Percentiles rank a stretch among this genome's conserved stretches.
These are phyloP conservation scores for Trifolium dubium DNA, from an alignment of 306 rosid species.

Conservation along the genomic window DNA sequence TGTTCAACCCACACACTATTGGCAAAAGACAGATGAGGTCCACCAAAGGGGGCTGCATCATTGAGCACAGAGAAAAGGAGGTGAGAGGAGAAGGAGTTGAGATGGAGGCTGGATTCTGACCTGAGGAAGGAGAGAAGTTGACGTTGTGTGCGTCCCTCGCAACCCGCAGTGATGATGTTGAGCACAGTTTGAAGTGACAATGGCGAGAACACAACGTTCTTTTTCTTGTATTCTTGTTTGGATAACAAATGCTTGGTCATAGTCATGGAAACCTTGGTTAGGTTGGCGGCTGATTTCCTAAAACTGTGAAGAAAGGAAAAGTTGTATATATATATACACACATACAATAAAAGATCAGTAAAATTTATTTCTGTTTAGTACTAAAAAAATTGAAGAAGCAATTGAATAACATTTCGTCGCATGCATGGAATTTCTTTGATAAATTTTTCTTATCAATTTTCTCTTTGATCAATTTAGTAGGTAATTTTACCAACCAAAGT, in stretches of 20 bases:
- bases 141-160: neutral
- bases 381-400: too few relatives aligned
- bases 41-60: conserved; percentile 66
- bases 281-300: conserved; percentile 45
- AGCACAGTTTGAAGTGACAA: conserved; percentile 70
- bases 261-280: neutral
- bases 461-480: too few relatives aligned
- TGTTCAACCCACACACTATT: conserved; percentile 71
- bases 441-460: too few relatives aligned
- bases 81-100: conserved; percentile 52
- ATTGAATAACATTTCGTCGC: too few relatives aligned
- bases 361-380: too few relatives aligned
- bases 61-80: conserved; percentile 53
- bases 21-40: conserved; percentile 70
- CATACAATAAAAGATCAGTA: too few relatives aligned
- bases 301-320: too few relatives aligned
- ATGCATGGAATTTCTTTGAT: too few relatives aligned
- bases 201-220: conserved; percentile 65
- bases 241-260: conserved; percentile 40
- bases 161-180: conserved; percentile 44
- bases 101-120: neutral
- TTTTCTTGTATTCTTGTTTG: conserved; percentile 53
- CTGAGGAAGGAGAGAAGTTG: neutral
- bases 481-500: too few relatives aligned
- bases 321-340: too few relatives aligned